Evolutionary conservation across 176 grass and related monocot genomes (phyloP), one percentile per base, ranked within the genome.

Genomic region (Aegilops longissima): DNA sequence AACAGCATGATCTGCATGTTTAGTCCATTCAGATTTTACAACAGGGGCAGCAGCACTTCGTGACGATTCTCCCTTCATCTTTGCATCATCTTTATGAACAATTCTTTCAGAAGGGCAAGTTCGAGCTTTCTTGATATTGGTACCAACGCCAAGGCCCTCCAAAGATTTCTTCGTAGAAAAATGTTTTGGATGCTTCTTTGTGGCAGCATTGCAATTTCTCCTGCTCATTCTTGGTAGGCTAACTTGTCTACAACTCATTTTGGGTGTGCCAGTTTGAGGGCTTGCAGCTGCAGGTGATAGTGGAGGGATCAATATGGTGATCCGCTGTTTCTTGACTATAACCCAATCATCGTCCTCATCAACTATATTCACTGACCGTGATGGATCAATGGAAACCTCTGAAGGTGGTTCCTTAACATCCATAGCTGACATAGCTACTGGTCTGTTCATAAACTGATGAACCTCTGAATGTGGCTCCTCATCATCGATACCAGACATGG

Each of bases 311-410:
- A 82, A 77, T 79, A 92, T 74, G 79, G 21, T 92, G 58, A 92
- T 24, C 40, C 73, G 78, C 74, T 92, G 90, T 72, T 86, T 92
- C 79, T 92, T 89, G 47, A 92, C 86, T 83, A 92, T 86, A 39
- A 92, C 66, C 90, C 90, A 92, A 16, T 92, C 90, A 79, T 83
- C 83, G 68, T 86, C 47, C 20, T 73, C 73, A 29, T 83, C 67
- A 35, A 69, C 34, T 70, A 25, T 79, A 24, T 76, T 77, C 38
- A 79, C 47, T 68, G 89, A 70, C 70, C 52, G 80, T 70, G 70
- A 63, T 20, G 62, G 71, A 52, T 82, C 70, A 64, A 58, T 5
- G 0, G 34, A 79, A 66, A 83, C 66, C 35, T 81, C 81, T 70
- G 61, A 59, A 61, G 35, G 66, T 68, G 51, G 62, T 42, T 62